Conservation (phyloP, 2,329 filamentous ascomycete genomes). For the Epichloe coenophiala region DNA sequence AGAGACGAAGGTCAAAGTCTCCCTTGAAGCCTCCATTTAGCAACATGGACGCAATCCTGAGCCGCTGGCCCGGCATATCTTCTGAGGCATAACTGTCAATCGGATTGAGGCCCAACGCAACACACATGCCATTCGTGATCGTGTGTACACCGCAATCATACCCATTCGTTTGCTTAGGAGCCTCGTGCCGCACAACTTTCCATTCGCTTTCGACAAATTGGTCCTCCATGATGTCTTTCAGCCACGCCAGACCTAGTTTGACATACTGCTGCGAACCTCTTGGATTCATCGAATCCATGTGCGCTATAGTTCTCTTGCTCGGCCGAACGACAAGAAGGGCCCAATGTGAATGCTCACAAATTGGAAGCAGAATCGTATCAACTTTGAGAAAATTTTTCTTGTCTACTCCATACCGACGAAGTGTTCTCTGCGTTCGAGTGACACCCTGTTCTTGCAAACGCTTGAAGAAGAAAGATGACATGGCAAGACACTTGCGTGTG, state of each 20-base stretch:
- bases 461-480: conserved; percentile 54
- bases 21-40: conserved; percentile 53
- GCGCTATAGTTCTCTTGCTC: conserved; percentile 44
- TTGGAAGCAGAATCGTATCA: conserved; percentile 56
- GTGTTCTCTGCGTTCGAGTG: conserved; percentile 36
- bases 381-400: conserved; percentile 50
- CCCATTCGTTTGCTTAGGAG: conserved; percentile 48
- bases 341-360: conserved; percentile 56
- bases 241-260: conserved; percentile 35
- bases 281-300: conserved; percentile 52
- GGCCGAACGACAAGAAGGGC: conserved; percentile 56
- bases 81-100: conserved; percentile 31
- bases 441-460: conserved; percentile 36
- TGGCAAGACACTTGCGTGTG: conserved; percentile 45
- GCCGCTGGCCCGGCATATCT: conserved; percentile 46
- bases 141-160: conserved; percentile 70
- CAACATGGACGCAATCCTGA: conserved; percentile 50
- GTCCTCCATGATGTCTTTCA: conserved; percentile 40
- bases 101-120: conserved; percentile 40
- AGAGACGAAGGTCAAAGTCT: conserved; percentile 38
- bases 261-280: conserved; percentile 27
- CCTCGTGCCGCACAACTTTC: conserved; percentile 35
- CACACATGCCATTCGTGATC: conserved; percentile 57
- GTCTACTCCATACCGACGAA: conserved; percentile 41
- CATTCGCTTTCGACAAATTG: conserved; percentile 46